Percentiles rank a stretch among this genome's conserved stretches.
Evolutionary conservation across 139 green algal species (phyloP).

Genomic region (Chlorella sp.): DNA sequence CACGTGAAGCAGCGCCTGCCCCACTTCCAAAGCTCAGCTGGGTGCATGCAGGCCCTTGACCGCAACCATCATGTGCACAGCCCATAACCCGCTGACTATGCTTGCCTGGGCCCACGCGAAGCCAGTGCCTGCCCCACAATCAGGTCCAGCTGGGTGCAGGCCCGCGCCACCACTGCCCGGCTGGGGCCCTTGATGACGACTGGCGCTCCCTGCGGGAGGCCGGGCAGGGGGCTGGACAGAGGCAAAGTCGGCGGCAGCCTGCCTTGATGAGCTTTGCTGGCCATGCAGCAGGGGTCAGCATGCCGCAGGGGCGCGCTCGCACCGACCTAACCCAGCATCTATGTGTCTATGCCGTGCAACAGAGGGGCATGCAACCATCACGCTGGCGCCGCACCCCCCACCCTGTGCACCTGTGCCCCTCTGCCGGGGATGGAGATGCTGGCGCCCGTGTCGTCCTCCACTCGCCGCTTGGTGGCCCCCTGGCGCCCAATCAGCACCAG

Average conservation of each 20-base stretch:
- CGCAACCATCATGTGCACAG: too few species aligned
- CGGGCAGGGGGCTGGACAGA: not conserved
- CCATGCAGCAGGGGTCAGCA: not conserved
- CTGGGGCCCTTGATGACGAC: not conserved
- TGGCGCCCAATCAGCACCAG: constrained; percentile 2
- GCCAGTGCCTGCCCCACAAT: not conserved
- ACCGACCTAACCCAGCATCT: too few species aligned
- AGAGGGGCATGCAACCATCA: too few species aligned
- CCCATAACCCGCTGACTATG: too few species aligned
- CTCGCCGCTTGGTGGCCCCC: constrained; percentile 5
- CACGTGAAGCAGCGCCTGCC: not conserved
- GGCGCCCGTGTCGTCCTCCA: constrained; percentile 13
- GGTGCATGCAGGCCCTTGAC: constrained; percentile 6
- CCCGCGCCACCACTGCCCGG: not conserved
- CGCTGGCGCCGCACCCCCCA: too few species aligned
- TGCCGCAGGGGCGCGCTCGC: too few species aligned
- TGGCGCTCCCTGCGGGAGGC: not conserved
- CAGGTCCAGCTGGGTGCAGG: constrained; percentile 19
- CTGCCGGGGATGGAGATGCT: not conserved
- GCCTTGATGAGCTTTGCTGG: not conserved
- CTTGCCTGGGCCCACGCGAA: not conserved
- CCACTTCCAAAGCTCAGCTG: constrained; percentile 1
- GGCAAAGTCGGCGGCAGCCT: too few species aligned
- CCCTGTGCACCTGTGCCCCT: not conserved
- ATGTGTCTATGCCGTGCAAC: too few species aligned